Conservation (phyloP, 768 basidiomycete genomes). For the Inosperma sp. region DNA sequence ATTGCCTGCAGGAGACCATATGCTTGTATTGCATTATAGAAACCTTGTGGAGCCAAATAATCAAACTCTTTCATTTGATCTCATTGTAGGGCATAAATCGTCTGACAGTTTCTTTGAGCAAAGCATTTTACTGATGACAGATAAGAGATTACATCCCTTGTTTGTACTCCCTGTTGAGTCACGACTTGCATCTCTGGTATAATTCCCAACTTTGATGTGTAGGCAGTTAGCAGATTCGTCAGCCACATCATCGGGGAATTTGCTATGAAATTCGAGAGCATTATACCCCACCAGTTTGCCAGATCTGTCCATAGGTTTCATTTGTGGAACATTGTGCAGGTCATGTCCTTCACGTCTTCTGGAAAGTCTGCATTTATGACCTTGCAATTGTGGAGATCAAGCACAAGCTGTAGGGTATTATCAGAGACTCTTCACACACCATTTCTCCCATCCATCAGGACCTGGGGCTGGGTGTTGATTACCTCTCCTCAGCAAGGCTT, state of each 20-base stretch:
- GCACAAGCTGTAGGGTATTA: conserved; percentile 21
- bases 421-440: conserved; percentile 25
- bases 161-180: conserved; percentile 28
- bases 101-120: conserved; percentile 15
- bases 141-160: conserved; percentile 21
- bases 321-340: conserved; percentile 25
- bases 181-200: no score
- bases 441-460: conserved; percentile 35
- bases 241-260: conserved; percentile 25
- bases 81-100: conserved; percentile 17
- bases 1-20: conserved; percentile 25
- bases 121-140: conserved; percentile 21
- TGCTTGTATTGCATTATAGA: conserved; percentile 28
- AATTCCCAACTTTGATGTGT: no score
- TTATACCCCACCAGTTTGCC: conserved; percentile 23
- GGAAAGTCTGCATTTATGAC: conserved; percentile 24
- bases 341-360: conserved; percentile 22
- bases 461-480: conserved; percentile 28
- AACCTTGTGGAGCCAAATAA: conserved; percentile 23
- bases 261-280: conserved; percentile 17
- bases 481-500: conserved; percentile 22
- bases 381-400: conserved; percentile 26
- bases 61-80: no score
- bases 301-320: no score
- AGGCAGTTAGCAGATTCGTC: conserved; percentile 17